Evolutionary conservation across 2,329 filamentous ascomycete genomes (phyloP).

Genomic region (Orbilia quercus): DNA sequence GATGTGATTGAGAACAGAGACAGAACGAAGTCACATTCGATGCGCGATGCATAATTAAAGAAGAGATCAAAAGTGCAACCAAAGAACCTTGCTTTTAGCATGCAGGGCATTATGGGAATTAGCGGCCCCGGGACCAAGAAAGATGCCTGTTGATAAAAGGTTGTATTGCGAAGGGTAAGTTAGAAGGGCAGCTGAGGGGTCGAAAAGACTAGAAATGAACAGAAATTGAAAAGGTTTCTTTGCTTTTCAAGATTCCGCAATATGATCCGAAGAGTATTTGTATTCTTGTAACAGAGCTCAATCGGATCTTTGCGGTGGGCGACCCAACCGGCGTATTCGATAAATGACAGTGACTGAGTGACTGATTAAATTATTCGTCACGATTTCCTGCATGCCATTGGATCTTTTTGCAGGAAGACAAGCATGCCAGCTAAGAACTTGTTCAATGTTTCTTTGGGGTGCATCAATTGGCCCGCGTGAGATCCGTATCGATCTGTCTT

Average conservation of each 20-base stretch:
- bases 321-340: conserved; percentile 21
- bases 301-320: conserved; percentile 31
- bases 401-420: too few species aligned
- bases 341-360: too few species aligned
- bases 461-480: not conserved
- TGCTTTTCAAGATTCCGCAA: conserved; percentile 34
- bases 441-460: too few species aligned
- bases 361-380: too few species aligned
- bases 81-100: conserved; percentile 39
- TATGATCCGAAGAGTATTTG: conserved; percentile 34
- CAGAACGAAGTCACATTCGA: conserved; percentile 14
- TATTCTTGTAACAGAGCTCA: conserved; percentile 49
- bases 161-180: too few species aligned
- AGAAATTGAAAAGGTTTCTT: not conserved
- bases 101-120: conserved; percentile 42
- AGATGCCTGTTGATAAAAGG: conserved; percentile 28
- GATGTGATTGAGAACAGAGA: conserved; percentile 16
- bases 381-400: too few species aligned
- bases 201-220: conserved; percentile 22
- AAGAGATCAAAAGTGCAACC: conserved; percentile 55
- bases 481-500: conserved; percentile 32
- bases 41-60: conserved; percentile 37
- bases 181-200: conserved; percentile 32
- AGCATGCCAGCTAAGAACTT: too few species aligned
- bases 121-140: conserved; percentile 38